Base-by-base conservation (phyloP, 345 rosid species). In the Sisymbrium altissimum region DNA sequence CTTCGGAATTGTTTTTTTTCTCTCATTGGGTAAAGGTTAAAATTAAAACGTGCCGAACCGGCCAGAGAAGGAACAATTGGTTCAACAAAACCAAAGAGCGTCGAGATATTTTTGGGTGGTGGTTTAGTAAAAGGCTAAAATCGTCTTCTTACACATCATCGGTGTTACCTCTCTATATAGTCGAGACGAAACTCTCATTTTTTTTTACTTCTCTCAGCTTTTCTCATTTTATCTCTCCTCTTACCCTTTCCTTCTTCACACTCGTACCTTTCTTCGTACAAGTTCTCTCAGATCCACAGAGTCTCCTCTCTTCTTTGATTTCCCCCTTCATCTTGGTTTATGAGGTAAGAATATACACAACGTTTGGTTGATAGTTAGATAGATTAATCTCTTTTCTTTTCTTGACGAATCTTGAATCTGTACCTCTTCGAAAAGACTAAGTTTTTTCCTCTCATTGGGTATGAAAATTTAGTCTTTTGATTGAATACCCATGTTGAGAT, bases 261-360 rank as follows among this genome's bases (percentile, higher is more conserved):
- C 50, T 36, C 75, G 19, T 15, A 60, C 44, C 19, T 44, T 71
- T 60, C 6, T 58, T 70, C 66, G 0, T 29, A 19, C 66, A 21
- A 48, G 6, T 10, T 48, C 50, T 48, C 67, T 49, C 68, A 71
- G 75, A 71, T 71, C 75, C 68, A 66, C 43, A 59, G 36, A 73
- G 72, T 36, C 66, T 78, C 75, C 46, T 71, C 80, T 64, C 70
- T 68, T 80, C 73, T 48, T 74, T 49, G 67, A 75, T 69, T n/a
- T 40, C 61, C 43, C 43, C 33, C 66, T 21, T 80, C 83, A 35
- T 59, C 70, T 75, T 79, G 78, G 84, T 82, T 82, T 82, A 82
- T 82, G 84, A 82, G 84, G 84, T 82, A 29, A 44, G 3, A 1
- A 23, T 17, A 8, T 41, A 33, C 54, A 32, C 35, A 32, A 25